Base-by-base conservation (phyloP, 768 basidiomycete genomes). In the Hypholoma sublateritium region DNA sequence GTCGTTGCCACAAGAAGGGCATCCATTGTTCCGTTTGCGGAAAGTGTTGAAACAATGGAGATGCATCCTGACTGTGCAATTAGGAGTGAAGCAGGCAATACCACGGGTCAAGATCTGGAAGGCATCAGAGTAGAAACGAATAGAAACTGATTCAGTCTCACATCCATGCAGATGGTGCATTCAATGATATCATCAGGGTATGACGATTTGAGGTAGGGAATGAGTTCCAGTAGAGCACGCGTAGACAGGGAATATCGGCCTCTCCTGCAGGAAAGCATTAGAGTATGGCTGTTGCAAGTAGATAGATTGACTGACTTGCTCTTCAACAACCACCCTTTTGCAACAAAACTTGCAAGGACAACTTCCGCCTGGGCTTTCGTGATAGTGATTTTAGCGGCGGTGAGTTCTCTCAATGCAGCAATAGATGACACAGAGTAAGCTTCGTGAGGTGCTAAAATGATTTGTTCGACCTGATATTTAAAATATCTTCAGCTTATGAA, bases 381-480 rank as follows among this genome's bases (percentile, higher is more conserved):
- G 78, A 93, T 85, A 59, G 76, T 87, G 17, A 79, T 71, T 58
- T 84, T 86, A 44, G 91, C 74, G 28, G 74, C 66, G 57, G 75
- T 78, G 13, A 86, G 81, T 70, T 91, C 88, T 45, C 91, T 84
- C 41, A 93, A 74, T 0, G 91, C 92, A 2, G 84, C 86, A 22
- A 91, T 72, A 4, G 91, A 91, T 0, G 89, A 88, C 11, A 93
- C 79, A 16, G 87, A 93, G 68, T 80, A 96, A 0, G 88, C 74
- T 65, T 88, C 84, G 41, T 79, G 78, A 5, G 90, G 85, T 6
- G 93, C 90, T 16, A 87, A 77, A 82, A 95, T 88, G 63, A 96
- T 94, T 71, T 89, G 88, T 65, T 94, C 90, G 39, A 95, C 80
- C 93, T 95, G 62, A n/a, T 32, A 25, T 9, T 13, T 11, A 39